Base-by-base conservation (phyloP, 2,329 filamentous ascomycete species). In the Leptographium lundbergii region DNA sequence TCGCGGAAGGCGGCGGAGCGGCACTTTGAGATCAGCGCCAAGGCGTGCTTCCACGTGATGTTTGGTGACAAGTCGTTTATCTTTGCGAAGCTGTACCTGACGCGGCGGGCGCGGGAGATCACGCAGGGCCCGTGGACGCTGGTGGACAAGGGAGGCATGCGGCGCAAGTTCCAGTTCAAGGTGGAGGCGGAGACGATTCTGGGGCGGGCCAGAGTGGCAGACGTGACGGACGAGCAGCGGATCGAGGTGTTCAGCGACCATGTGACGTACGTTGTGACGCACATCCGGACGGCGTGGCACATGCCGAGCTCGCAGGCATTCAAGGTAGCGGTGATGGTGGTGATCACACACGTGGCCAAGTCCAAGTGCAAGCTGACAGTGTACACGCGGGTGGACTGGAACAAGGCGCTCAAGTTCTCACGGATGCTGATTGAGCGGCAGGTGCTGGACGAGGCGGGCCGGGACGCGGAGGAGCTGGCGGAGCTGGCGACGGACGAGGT, bases 1-100 rank as follows among this genome's bases (percentile, higher is more conserved):
- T 82, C 86, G 57, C 79, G 82, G 63, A 80, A 87, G 64, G 86
- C 86, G 9, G 82, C 88, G 1, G 89, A 95, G 69, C 84, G 88
- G 62, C 81, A 90, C 64, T 96, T 95, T 69, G 88, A 95, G 64
- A 86, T 97, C 61, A 95, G 89, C 63, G 87, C 94, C 54, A 97
- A 99, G 71, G 90, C 89, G 0, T 84, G 96, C 60, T 99, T 97
- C 71, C 92, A 97, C 68, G 89, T 97, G 19, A 80, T 99, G 57
- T 99, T 97, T 71, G 94, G 94, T 45, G 94, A 99, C 71, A 95
- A 92, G 73, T 95, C 89, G 69, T 89, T 91, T 39, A 86, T 97
- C 47, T 99, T 96, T 73, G 90, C 94, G 66, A 85, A 92, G 67
- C 77, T 97, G 34, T 92, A 96, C 69, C 87, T 89, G 69, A 90